Percentiles rank a stretch among this genome's conserved stretches.
Evolutionary conservation across 2,329 filamentous ascomycete genomes (phyloP).

Genomic region (Aspergillus sp.): DNA sequence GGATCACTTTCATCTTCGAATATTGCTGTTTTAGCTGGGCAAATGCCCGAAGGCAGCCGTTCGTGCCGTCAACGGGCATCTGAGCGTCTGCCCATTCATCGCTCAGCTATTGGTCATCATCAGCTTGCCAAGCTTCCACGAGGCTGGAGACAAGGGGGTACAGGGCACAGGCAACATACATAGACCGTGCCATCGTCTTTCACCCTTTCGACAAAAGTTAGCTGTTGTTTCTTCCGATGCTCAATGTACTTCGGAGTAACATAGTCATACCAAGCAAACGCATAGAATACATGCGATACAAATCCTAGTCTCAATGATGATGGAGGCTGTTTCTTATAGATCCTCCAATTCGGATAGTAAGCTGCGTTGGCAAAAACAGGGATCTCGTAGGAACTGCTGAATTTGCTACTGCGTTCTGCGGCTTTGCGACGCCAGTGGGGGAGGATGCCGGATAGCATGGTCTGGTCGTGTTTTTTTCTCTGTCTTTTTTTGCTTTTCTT

Average conservation of each 20-base stretch:
- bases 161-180: constrained; percentile 43
- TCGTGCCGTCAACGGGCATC: constrained; percentile 62
- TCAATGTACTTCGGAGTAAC: constrained; percentile 10
- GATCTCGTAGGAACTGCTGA: constrained; percentile 24
- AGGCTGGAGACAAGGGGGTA: neutral
- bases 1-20: constrained; percentile 61
- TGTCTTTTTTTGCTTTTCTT: no score
- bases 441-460: constrained; percentile 17
- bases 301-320: constrained; percentile 65
- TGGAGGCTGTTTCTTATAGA: constrained; percentile 65
- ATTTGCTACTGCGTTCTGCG: constrained; percentile 15
- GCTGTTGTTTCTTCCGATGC: neutral
- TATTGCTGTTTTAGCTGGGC: constrained; percentile 64
- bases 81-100: constrained; percentile 70
- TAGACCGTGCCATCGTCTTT: constrained; percentile 64
- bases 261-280: constrained; percentile 55
- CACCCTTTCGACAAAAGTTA: constrained; percentile 43
- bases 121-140: constrained; percentile 1
- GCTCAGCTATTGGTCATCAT: constrained; percentile 49
- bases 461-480: neutral
- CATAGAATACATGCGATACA: constrained; percentile 75
- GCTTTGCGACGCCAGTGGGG: constrained; percentile 20
- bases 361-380: constrained; percentile 57
- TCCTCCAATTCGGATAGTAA: constrained; percentile 73
- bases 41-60: constrained; percentile 65